Evolutionary conservation across 1,284 basidiomycete genomes (phyloP), one percentile per base, ranked within the genome.

Genomic region (Leccinum griseonigrum): DNA sequence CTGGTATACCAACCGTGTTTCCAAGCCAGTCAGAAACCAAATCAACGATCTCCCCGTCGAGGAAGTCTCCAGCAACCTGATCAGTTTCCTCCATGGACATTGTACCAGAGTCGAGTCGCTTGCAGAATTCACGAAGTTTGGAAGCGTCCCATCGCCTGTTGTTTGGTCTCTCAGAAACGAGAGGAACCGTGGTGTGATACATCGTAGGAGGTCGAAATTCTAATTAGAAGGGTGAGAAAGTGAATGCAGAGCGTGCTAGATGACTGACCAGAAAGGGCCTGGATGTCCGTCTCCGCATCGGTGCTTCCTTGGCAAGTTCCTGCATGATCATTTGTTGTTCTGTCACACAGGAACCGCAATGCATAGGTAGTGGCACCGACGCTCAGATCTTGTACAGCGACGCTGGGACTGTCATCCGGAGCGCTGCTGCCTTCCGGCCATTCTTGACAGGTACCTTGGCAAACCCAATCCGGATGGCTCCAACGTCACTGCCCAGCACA

Each of bases 11-110:
- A 73, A 96, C 92, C 58, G 97, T 99, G 74, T 99, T 99, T 63
- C 97, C 97, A 67, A 99, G 92, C 88, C 97, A 99, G 76, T 99
- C 96, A 48, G 93, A 94, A n/a, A 96, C 90, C 63, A 98, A 85
- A 73, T 97, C 91, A n/a, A 95, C 90, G 64, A 93, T 92, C 74
- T 93, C 90, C 32, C 88, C 93, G 66, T 97, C 94, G 64, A 98
- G 81, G 72, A 97, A 89, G 73, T 98, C 95, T 52, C 83, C 83
- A 3, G 95, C 93, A 60, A 97, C 88, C 68, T 88, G 85, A 75
- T 99, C 97, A 59, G 95, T 89, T 74, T 98, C 95, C 59, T 91
- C 90, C n/a, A 86, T 83, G 3, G 85, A 83, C 79, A 95, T 91
- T 7, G 85, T 88, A 32, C 90, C 91, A 16, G 88, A 88, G 71